Evolutionary conservation across 257 asterid genomes (phyloP).

Genomic region (Solanum gandarillasii): DNA sequence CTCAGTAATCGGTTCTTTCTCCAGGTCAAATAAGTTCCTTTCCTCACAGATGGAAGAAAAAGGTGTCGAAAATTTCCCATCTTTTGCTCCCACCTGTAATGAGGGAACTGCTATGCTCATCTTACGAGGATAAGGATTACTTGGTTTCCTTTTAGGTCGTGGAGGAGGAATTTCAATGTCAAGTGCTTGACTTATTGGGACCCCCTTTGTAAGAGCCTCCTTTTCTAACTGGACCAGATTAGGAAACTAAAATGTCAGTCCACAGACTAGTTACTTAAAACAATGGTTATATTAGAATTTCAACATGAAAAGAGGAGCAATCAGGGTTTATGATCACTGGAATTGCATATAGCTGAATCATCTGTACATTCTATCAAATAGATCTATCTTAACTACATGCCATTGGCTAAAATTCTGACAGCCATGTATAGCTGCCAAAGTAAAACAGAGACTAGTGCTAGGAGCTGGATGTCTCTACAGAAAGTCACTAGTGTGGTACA

Average conservation of each 20-base stretch:
- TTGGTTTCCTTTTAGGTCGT: constrained; percentile 92
- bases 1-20: constrained; percentile 55
- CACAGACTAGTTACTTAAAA: neutral
- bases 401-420: neutral
- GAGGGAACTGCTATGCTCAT: constrained; percentile 29
- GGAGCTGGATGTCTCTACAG: neutral
- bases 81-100: constrained; percentile 43
- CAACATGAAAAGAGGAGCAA: neutral
- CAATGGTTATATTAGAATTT: neutral
- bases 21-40: constrained; percentile 27
- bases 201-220: constrained; percentile 79
- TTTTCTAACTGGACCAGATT: constrained; percentile 66
- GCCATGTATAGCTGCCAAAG: neutral
- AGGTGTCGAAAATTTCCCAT: constrained; percentile 36
- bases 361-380: neutral
- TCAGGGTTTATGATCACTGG: neutral
- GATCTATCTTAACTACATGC: neutral
- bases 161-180: constrained; percentile 99
- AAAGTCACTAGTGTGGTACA: neutral
- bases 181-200: constrained; percentile 55
- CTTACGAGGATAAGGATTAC: constrained; percentile 92
- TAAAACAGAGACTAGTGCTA: neutral
- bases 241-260: constrained; percentile 6
- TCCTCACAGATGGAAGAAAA: constrained; percentile 31
- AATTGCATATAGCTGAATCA: neutral